These are phyloP conservation scores for Gracilariopsis chorda DNA, from an alignment of 23 red algal genomes.

Conservation along the genomic window DNA sequence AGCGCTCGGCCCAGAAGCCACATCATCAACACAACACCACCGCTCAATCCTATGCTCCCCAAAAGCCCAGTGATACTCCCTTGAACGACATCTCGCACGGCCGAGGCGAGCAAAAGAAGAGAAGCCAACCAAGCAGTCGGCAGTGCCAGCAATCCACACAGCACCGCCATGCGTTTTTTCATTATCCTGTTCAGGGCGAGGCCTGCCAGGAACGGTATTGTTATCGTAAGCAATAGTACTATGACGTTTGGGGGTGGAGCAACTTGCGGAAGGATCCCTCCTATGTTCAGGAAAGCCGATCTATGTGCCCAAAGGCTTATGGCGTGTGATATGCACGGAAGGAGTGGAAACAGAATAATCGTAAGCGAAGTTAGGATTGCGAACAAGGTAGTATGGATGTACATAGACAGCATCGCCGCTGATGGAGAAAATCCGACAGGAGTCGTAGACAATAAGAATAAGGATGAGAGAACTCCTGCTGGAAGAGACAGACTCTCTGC, in stretches of 20 bases:
- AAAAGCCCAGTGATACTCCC: conserved; percentile 12
- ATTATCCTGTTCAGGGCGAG: conserved; percentile 5
- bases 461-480: conserved; percentile 34
- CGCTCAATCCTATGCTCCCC: conserved; percentile 48
- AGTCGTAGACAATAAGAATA: conserved; percentile 56
- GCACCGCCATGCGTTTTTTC: neutral
- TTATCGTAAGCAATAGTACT: conserved; percentile 9
- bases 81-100: conserved; percentile 12
- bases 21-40: conserved; percentile 56
- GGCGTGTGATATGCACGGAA: conserved; percentile 52
- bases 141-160: conserved; percentile 13
- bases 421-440: conserved; percentile 56
- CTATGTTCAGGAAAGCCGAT: conserved; percentile 43
- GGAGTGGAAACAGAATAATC: conserved; percentile 26
- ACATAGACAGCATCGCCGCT: conserved; percentile 45
- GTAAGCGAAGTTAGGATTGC: conserved; percentile 43
- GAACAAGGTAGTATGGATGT: conserved; percentile 54
- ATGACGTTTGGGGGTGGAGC: conserved; percentile 29
- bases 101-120: conserved; percentile 26
- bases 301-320: conserved; percentile 48
- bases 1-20: conserved; percentile 32
- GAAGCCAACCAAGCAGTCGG: conserved; percentile 33
- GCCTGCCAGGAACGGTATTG: conserved; percentile 25
- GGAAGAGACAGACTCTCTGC: conserved; percentile 32
- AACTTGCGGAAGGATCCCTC: conserved; percentile 35